Evolutionary conservation across 768 basidiomycete species (phyloP).

Genomic region (Aureoboletus auriporus): DNA sequence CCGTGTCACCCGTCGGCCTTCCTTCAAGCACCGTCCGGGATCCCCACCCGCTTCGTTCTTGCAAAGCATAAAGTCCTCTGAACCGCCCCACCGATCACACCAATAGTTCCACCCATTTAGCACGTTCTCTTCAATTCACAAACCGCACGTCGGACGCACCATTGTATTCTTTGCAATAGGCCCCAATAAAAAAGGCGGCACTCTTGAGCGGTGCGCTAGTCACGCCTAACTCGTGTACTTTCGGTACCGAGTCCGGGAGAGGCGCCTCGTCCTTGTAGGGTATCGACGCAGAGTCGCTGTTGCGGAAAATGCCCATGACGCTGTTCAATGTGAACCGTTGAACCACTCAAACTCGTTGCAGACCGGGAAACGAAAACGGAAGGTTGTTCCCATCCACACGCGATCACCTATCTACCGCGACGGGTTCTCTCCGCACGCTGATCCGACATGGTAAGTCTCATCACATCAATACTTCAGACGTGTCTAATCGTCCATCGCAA

Average conservation of each 20-base stretch:
- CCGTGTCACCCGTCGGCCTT: constrained; percentile 91
- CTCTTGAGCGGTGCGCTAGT: constrained; percentile 94
- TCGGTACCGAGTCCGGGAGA: constrained; percentile 62
- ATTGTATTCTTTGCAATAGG: constrained; percentile 94
- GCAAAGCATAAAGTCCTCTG: constrained; percentile 97
- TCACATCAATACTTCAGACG: neutral
- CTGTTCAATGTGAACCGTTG: neutral
- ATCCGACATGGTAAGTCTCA: constrained; percentile 18
- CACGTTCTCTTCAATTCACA: neutral
- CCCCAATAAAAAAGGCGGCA: constrained; percentile 95
- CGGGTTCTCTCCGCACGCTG: neutral
- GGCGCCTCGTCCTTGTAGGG: constrained; percentile 65
- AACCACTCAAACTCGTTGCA: constrained; percentile 10
- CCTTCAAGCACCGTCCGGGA: constrained; percentile 91
- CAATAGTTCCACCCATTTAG: constrained; percentile 6
- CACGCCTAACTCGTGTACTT: constrained; percentile 82
- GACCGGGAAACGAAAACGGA: constrained; percentile 20
- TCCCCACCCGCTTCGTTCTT: constrained; percentile 81
- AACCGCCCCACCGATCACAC: constrained; percentile 1
- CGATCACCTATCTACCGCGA: neutral
- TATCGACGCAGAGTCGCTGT: constrained; percentile 42
- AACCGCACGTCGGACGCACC: constrained; percentile 48
- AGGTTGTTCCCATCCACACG: constrained; percentile 19
- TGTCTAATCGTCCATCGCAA: neutral
- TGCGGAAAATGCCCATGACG: constrained; percentile 52